Percentiles rank a stretch among this genome's conserved stretches.
Conservation (phyloP, 75 land plant species). For the Pinus albicaulis region DNA sequence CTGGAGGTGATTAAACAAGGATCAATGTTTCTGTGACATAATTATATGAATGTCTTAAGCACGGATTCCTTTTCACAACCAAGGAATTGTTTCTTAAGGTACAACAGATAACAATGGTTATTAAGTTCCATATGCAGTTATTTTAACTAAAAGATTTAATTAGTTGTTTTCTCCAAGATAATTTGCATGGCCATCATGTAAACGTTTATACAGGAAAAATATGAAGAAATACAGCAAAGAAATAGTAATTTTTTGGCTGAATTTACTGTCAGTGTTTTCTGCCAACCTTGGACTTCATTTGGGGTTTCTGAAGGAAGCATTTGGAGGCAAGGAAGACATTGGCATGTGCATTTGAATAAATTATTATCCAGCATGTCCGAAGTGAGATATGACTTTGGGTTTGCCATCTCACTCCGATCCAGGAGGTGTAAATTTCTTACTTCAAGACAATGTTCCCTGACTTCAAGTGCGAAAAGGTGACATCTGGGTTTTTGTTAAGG, state of each 20-base stretch:
- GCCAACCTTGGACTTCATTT: conserved; percentile 20
- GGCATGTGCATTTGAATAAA: conserved; percentile 23
- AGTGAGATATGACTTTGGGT: conserved; percentile 29
- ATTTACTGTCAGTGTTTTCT: conserved; percentile 1
- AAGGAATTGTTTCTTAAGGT: too few species aligned
- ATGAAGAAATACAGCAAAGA: too few species aligned
- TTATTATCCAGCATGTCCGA: conserved; percentile 39
- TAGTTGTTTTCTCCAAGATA: background rate
- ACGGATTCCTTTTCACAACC: too few species aligned
- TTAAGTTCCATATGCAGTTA: too few species aligned
- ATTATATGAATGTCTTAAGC: too few species aligned
- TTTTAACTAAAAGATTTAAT: too few species aligned
- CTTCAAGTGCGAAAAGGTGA: too few species aligned
- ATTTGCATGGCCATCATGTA: background rate
- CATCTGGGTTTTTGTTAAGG: conserved; percentile 24
- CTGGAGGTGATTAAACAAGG: too few species aligned
- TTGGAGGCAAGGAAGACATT: conserved; percentile 7
- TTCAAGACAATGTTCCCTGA: conserved; percentile 27
- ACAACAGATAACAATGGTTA: too few species aligned
- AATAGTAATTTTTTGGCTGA: too few species aligned
- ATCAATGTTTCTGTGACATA: too few species aligned
- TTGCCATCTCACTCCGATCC: conserved; percentile 31
- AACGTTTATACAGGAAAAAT: too few species aligned
- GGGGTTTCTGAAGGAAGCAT: conserved; percentile 11
- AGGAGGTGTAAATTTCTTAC: conserved; percentile 29